These are phyloP conservation scores for Hypholoma fasciculare DNA, from an alignment of 768 basidiomycete genomes.

Conservation along the genomic window DNA sequence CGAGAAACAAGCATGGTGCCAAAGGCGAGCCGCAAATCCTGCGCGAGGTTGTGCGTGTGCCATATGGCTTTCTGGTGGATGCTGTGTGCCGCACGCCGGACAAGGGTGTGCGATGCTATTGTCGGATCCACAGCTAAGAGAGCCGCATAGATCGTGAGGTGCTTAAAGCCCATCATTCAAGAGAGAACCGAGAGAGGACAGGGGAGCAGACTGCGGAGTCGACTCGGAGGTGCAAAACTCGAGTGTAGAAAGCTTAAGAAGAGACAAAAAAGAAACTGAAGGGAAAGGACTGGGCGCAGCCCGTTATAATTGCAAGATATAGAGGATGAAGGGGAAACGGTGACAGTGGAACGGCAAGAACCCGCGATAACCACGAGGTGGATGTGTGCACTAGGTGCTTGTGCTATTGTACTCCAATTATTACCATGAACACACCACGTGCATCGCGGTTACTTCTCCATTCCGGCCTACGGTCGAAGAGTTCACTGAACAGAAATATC, in stretches of 20 bases:
- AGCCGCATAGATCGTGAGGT: slow-evolving; percentile 34
- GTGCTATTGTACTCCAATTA: neutral
- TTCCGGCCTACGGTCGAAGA: neutral
- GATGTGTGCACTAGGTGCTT: slow-evolving; percentile 2
- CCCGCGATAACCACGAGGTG: slow-evolving; percentile 14
- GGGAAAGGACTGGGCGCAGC: slow-evolving; percentile 18
- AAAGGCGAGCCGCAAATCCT: slow-evolving; percentile 70
- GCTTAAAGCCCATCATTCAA: slow-evolving; percentile 27
- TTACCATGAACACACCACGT: neutral
- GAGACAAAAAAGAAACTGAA: neutral
- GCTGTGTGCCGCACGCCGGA: slow-evolving; percentile 43
- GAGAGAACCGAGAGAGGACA: slow-evolving; percentile 14
- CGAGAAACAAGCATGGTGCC: slow-evolving; percentile 50
- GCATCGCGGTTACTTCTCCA: neutral
- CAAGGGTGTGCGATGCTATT: slow-evolving; percentile 25
- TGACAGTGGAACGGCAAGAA: neutral
- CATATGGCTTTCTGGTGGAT: slow-evolving; percentile 56
- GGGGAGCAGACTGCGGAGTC: neutral
- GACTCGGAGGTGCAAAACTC: neutral
- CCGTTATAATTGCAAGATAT: slow-evolving; percentile 3
- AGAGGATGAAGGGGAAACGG: slow-evolving; percentile 2
- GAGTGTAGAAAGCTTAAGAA: neutral
- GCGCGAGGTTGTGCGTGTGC: slow-evolving; percentile 62
- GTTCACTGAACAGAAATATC: too few relatives aligned
- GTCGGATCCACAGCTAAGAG: slow-evolving; percentile 33